Evolutionary conservation across 805 yeast genomes (phyloP).

Genomic region (Candida wancherniae): DNA sequence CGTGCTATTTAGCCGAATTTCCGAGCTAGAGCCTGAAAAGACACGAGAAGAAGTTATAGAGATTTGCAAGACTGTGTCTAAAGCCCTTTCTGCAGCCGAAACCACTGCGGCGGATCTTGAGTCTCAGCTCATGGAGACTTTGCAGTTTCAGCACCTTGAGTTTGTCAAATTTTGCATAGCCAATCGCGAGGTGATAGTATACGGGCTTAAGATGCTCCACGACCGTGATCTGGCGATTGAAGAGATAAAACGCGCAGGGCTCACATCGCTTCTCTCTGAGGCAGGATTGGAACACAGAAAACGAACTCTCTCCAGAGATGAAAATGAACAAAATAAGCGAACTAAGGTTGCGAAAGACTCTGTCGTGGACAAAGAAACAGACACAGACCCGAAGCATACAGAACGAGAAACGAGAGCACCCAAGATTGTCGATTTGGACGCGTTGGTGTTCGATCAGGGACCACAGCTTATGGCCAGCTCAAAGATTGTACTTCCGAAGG

Average conservation of each 20-base stretch:
- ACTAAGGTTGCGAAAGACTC: constrained; percentile 3
- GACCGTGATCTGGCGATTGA: constrained; percentile 31
- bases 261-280: constrained; percentile 39
- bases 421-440: constrained; percentile 55
- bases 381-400: constrained; percentile 6
- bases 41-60: constrained; percentile 33
- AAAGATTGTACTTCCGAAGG: constrained; percentile 72
- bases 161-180: constrained; percentile 46
- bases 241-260: constrained; percentile 43
- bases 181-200: constrained; percentile 50
- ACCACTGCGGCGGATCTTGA: constrained; percentile 44
- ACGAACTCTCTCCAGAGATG: constrained; percentile 4
- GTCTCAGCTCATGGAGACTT: constrained; percentile 45
- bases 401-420: too few species aligned
- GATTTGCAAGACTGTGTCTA: constrained; percentile 35
- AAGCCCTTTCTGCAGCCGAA: constrained; percentile 33
- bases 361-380: constrained; percentile 2
- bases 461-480: constrained; percentile 61
- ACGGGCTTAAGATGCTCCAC: constrained; percentile 45
- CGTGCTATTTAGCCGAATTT: constrained; percentile 27
- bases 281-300: constrained; percentile 23
- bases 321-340: constrained; percentile 3
- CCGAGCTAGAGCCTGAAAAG: constrained; percentile 33
- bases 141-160: constrained; percentile 49
- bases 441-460: constrained; percentile 67